Evolutionary conservation across 1,284 basidiomycete species (phyloP).

Genomic region (Erythrobasidium hasegawianum): DNA sequence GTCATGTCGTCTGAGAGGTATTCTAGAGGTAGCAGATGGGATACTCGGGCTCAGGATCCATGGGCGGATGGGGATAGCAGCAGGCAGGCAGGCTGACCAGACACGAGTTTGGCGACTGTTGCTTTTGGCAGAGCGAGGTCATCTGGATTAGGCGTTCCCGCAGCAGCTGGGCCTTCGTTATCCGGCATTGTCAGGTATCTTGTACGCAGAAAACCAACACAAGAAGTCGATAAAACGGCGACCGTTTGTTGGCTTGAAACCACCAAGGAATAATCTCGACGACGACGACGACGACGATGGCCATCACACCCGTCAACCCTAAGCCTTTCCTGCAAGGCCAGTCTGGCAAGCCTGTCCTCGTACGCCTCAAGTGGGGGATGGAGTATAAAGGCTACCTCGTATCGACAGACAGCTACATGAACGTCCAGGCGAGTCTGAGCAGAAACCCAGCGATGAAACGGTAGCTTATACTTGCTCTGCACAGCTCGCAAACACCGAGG

Average conservation of each 20-base stretch:
- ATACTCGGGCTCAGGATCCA: background rate
- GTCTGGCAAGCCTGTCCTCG: slow-evolving; percentile 90
- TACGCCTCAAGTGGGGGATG: slow-evolving; percentile 96
- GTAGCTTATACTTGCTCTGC: background rate
- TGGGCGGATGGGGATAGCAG: background rate
- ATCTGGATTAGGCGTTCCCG: slow-evolving; percentile 63
- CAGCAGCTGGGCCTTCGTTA: slow-evolving; percentile 66
- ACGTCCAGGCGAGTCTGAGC: slow-evolving; percentile 72
- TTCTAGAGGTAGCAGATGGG: background rate
- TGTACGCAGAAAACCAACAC: too few relatives aligned
- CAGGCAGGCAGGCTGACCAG: slow-evolving; percentile 57
- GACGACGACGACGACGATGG: background rate
- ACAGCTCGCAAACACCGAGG: slow-evolving; percentile 95
- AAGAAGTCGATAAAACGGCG: too few relatives aligned
- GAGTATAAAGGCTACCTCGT: slow-evolving; percentile 99
- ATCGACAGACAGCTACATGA: slow-evolving; percentile 99
- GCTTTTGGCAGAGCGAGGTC: slow-evolving; percentile 94
- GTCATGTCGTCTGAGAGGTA: slow-evolving; percentile 17
- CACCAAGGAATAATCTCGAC: too few relatives aligned
- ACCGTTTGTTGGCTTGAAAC: too few relatives aligned
- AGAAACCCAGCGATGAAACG: too few relatives aligned
- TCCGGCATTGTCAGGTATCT: slow-evolving; percentile 86
- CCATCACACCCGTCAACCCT: slow-evolving; percentile 75
- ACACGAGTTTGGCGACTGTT: slow-evolving; percentile 94
- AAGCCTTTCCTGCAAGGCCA: slow-evolving; percentile 98